These are phyloP conservation scores for Daldinia grandis DNA, from an alignment of 495 filamentous ascomycete genomes.

Conservation along the genomic window DNA sequence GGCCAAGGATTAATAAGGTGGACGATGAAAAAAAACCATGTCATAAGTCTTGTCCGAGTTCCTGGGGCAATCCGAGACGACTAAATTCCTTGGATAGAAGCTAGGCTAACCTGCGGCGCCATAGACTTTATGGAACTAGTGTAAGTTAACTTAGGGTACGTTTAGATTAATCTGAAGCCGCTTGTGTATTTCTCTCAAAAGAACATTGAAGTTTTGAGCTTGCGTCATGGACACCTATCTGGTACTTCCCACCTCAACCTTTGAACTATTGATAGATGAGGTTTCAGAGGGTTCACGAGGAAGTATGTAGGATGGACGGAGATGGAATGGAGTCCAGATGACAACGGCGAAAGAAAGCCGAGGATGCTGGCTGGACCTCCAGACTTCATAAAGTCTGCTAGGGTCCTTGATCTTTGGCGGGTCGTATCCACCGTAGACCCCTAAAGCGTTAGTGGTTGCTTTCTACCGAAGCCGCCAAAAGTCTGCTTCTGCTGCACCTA, in stretches of 20 bases:
- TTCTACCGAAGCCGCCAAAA: constrained; percentile 36
- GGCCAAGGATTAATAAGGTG: constrained; percentile 28
- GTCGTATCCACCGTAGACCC: constrained; percentile 32
- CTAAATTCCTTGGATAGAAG: constrained; percentile 14
- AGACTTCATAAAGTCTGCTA: constrained; percentile 1
- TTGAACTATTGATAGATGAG: background rate
- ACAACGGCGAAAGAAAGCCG: constrained; percentile 8
- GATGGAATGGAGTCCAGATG: background rate
- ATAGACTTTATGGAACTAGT: constrained; percentile 3
- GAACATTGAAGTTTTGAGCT: background rate
- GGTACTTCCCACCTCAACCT: background rate
- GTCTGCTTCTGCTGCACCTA: constrained; percentile 9
- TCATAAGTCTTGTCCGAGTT: constrained; percentile 22
- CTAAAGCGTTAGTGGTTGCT: constrained; percentile 35
- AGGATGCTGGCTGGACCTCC: constrained; percentile 3
- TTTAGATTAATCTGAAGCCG: constrained; percentile 15
- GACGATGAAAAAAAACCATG: constrained; percentile 29
- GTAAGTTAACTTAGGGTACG: too few relatives aligned
- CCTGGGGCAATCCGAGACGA: constrained; percentile 18
- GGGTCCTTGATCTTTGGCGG: constrained; percentile 40
- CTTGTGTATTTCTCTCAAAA: background rate
- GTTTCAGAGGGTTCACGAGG: constrained; percentile 3
- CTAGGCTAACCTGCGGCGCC: constrained; percentile 9
- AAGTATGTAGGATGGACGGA: constrained; percentile 8
- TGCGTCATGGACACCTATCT: background rate